These are phyloP conservation scores for Exutisphaerella laricina DNA, from an alignment of 2,329 filamentous ascomycete genomes.

Conservation along the genomic window DNA sequence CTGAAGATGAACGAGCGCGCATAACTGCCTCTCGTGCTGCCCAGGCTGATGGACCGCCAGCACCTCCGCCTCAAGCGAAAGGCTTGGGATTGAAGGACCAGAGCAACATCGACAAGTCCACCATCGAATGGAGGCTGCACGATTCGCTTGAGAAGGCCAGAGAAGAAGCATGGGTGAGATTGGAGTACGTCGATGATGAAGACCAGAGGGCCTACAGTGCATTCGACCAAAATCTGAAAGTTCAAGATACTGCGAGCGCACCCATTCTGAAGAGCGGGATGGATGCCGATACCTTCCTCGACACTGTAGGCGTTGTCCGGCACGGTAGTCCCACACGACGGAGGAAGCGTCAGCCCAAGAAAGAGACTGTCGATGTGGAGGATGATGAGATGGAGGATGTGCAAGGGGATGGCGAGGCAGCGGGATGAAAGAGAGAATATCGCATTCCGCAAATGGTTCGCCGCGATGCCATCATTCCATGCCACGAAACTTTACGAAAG, in stretches of 20 bases:
- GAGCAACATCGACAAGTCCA: constrained; percentile 53
- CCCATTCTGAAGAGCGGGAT: constrained; percentile 51
- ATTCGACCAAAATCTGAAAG: constrained; percentile 68
- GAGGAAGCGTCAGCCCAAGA: constrained; percentile 34
- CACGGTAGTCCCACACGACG: constrained; percentile 34
- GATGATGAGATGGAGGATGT: constrained; percentile 18
- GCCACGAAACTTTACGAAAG: too few relatives aligned
- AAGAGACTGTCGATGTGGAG: constrained; percentile 23
- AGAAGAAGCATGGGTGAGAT: constrained; percentile 71
- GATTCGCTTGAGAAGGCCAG: constrained; percentile 72
- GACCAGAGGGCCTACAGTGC: constrained; percentile 66
- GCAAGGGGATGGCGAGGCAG: constrained; percentile 6
- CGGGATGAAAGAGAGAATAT: too few relatives aligned
- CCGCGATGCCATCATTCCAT: too few relatives aligned
- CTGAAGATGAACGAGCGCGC: constrained; percentile 66
- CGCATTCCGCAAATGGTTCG: too few relatives aligned
- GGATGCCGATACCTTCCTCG: constrained; percentile 55
- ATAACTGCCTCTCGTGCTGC: constrained; percentile 36
- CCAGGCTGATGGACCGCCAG: constrained; percentile 40
- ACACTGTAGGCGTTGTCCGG: constrained; percentile 54
- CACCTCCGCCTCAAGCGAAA: constrained; percentile 30
- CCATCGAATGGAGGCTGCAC: constrained; percentile 59
- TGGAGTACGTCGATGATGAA: constrained; percentile 80
- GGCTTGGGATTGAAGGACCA: constrained; percentile 25
- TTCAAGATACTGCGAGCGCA: constrained; percentile 41